Evolutionary conservation across 2,329 filamentous ascomycete genomes (phyloP).

Genomic region (Neophaeococcomyces aloes): DNA sequence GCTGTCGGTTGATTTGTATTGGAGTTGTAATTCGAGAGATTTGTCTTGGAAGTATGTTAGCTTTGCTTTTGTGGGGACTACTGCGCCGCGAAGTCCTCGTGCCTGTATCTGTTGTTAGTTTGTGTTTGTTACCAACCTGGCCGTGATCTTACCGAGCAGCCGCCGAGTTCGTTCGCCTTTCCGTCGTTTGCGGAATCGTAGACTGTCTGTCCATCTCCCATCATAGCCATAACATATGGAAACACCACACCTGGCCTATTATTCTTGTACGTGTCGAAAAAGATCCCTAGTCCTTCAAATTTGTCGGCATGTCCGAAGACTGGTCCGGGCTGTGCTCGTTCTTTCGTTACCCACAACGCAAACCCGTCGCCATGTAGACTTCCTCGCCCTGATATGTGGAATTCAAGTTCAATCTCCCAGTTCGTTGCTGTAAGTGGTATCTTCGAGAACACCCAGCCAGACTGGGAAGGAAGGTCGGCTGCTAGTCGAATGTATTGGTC

Average conservation of each 20-base stretch:
- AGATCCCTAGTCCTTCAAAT: conserved; percentile 90
- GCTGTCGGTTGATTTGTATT: conserved; percentile 82
- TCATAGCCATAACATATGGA: conserved; percentile 97
- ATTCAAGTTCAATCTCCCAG: conserved; percentile 96
- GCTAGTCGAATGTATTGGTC: conserved; percentile 83
- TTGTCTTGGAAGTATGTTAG: conserved; percentile 97
- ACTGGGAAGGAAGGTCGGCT: conserved; percentile 78
- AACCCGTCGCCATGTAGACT: conserved; percentile 92
- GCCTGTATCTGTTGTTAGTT: conserved; percentile 38
- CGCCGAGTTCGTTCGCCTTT: conserved; percentile 83
- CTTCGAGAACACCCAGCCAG: conserved; percentile 86
- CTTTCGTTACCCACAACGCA: conserved; percentile 95
- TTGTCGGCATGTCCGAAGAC: conserved; percentile 83
- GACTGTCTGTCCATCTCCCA: conserved; percentile 74
- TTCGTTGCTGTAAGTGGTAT: conserved; percentile 95
- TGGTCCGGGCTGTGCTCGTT: conserved; percentile 66
- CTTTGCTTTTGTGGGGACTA: conserved; percentile 70
- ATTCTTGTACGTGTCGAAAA: conserved; percentile 99
- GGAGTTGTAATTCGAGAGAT: conserved; percentile 75
- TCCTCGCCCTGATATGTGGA: conserved; percentile 81
- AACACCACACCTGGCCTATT: conserved; percentile 92
- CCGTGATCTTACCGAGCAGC: conserved; percentile 59
- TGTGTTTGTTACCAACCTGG: not conserved
- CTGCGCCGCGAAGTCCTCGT: conserved; percentile 72
- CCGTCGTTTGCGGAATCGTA: conserved; percentile 95